Evolutionary conservation across 2,329 filamentous ascomycete genomes (phyloP), one percentile per base, ranked within the genome.

Genomic region (Exophiala spinifera): DNA sequence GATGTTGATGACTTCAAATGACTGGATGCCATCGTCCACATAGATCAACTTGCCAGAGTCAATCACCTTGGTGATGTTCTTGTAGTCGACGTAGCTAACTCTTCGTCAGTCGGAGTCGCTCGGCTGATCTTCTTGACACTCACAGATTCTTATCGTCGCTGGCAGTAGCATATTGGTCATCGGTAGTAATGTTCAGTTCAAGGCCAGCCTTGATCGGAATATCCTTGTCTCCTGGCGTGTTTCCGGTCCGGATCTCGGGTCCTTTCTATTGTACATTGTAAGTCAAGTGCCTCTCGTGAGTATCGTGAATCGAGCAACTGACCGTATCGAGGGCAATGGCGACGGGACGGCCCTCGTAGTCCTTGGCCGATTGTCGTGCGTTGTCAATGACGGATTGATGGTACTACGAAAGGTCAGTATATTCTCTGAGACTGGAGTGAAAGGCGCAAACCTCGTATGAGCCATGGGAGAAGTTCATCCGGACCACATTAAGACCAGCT

Each of bases 51-150:
- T 91, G 69, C 92, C 94, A 56, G 83, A 79, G 72, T 88, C 76
- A 70, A 99, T 97, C 67, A 99, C 94, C 79, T 95, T 96, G 77
- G 92, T 96, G 76, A 99, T 97, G 82, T 99, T 99, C 86, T 95
- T 95, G 83, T 99, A 97, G 80, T 97, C 92, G 69, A 97, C 88
- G 70, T 91, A 96, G 86, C 89, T 92, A 49, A 15, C 31, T 6
- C 14, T 62, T 46, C 55, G 19, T 17, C 19, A 42, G 42, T 40
- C 37, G 36, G 14, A 15, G 21, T 44, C n/a, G 6, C 8, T 23
- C 21, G 19, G 8, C 11, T 21, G 23, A 25, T 14, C 11, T 14
- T 15, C n/a, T n/a, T 4, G 28, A n/a, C 3, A 74, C 86, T 75
- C 76, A 95, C 94, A 99, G 95, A 81, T 96, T 95, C 78, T 91